Base-by-base conservation (phyloP, 1,139 yeast genomes). In the Taphrina deformans region DNA sequence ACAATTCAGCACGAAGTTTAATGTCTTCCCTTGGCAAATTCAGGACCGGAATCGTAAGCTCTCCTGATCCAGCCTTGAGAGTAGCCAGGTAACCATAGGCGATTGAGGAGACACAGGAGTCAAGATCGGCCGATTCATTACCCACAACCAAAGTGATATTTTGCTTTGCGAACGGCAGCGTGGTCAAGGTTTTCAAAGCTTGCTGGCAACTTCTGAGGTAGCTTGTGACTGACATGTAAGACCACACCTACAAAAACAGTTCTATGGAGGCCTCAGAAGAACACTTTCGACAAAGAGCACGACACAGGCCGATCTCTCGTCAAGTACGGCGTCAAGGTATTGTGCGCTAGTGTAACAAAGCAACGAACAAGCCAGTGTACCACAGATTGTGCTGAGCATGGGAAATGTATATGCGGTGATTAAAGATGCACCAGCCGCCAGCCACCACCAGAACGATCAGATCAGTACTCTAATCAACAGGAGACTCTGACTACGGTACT, bases 51-150 rank as follows among this genome's bases (percentile, higher is more conserved):
- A 87, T 73, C 26, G 81, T 71, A 4, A 71, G 63, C 23, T 66
- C 64, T 41, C 66, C 66, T 16, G 69, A 18, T 55, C 67, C 29
- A 66, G 67, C 33, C 44, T 74, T 35, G 55, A 64, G 79, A 74
- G 66, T 77, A 73, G 67, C 70, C 67, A 86, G 80, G 72, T 84
- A 89, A 0, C 96, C 86, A 71, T 84, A 88, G 1, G 88, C 73
- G 5, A 93, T 78, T 0, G 97, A 87, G 67, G 87, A 81, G 0
- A 89, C 82, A 45, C 91, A 88, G 0, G 97, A 91, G 75, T 92
- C 99, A 77, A 92, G 78, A 75, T 92, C 97, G 3, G 85, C 84
- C 0, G 96, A 84, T 73, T 90, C 96, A 73, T 92, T 92, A 0
- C 98, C 97, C 0, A 90, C 80, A 0, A 89, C 96, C 50, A 89